Conservation (phyloP, 306 rosid genomes). For the Lathyrus sativus region DNA sequence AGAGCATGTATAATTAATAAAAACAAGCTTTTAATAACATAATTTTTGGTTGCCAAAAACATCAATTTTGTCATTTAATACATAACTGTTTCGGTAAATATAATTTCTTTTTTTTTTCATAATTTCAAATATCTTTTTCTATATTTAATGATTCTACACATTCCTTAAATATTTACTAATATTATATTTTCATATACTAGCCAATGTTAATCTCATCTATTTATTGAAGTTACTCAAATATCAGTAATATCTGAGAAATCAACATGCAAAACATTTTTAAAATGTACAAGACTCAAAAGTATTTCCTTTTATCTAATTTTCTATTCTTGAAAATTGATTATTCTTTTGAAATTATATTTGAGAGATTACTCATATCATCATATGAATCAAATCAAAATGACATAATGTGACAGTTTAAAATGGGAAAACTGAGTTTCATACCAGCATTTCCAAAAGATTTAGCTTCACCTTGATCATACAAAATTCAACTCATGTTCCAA, state of each 20-base stretch:
- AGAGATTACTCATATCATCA: not conserved
- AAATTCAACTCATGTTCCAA: conserved; percentile 29
- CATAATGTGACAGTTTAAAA: not conserved
- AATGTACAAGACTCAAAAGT: not conserved
- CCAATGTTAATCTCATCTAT: not conserved
- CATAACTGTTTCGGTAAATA: no score
- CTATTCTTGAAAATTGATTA: not conserved
- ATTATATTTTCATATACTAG: not conserved
- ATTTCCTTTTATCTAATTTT: not conserved
- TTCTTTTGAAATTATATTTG: not conserved
- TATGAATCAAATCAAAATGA: not conserved
- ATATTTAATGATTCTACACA: no score
- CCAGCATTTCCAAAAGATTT: conserved; percentile 14
- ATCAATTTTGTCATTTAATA: no score
- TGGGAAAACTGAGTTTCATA: not conserved
- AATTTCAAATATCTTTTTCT: no score
- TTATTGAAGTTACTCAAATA: not conserved
- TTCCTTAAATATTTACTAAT: no score
- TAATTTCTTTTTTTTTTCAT: no score
- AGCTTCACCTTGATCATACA: not conserved
- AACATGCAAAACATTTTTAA: not conserved
- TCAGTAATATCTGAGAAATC: not conserved
- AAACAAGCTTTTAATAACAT: no score
- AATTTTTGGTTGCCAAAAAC: no score
- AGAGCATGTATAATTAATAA: no score